Base-by-base conservation (phyloP, 768 basidiomycete genomes). In the Suillus decipiens region DNA sequence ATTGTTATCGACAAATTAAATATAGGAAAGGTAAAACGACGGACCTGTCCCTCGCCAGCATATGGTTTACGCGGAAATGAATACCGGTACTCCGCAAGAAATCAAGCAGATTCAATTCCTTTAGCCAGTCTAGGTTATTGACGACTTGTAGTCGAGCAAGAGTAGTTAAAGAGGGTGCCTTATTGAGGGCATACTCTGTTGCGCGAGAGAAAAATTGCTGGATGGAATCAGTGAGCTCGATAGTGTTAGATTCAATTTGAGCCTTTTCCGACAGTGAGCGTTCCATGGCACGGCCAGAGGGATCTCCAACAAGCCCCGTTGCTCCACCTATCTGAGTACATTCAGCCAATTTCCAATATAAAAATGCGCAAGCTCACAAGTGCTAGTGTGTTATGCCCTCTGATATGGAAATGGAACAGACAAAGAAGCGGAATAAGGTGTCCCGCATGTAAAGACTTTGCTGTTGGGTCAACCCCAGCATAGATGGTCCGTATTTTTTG, bases 241-340 rank as follows among this genome's bases (percentile, higher is more conserved):
- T 61, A 48, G 90, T 87, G 69, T 99, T 98, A 59, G 77, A 66
- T 43, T 85, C 80, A 4, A 95, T 84, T 58, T 85, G 81, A 11
- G 82, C 75, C 14, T 76, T 74, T 41, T 88, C 81, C 5, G 94
- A 84, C 4, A 86, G 81, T 60, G 87, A 84, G 24, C 97, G 87
- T 75, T 97, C 96, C 0, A 86, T 86, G 5, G 84, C 82, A 41
- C 96, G 84, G 2, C 97, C 96, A 5, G 96, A 96, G 9, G 97
- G 97, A 72, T 99, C 97, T 7, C 97, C 97, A 51, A 99, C 89
- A n/a, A 90, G 87, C 10, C 95, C 97, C 0, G 96, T 99, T 10
- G 95, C 96, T 1, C 95, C 95, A 37, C 97, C 96, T 73, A 98
- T 91, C 96, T 99, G 71, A 39, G 12, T 14, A n/a, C 43, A 56